Conservation (phyloP, 2,329 filamentous ascomycete genomes). For the Cercospora sp. region DNA sequence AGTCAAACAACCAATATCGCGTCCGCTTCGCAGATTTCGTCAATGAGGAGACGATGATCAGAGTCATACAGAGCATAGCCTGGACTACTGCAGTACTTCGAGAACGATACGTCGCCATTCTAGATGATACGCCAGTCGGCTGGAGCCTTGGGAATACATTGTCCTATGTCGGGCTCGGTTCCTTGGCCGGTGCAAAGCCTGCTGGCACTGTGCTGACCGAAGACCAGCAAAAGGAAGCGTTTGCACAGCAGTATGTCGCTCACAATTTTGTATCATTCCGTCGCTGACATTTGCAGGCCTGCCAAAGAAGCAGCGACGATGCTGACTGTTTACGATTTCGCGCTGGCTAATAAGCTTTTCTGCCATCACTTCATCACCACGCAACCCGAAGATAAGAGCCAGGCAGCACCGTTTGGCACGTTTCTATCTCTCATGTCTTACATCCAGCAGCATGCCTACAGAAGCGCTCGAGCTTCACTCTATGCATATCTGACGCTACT, state of each 20-base stretch:
- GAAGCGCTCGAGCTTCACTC: slow-evolving; percentile 72
- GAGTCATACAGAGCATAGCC: slow-evolving; percentile 76
- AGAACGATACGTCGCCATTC: slow-evolving; percentile 77
- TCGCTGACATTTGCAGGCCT: slow-evolving; percentile 59
- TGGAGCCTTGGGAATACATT: slow-evolving; percentile 84
- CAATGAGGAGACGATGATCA: slow-evolving; percentile 82
- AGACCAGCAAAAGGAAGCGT: slow-evolving; percentile 80
- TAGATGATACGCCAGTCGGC: slow-evolving; percentile 85
- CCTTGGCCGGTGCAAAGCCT: slow-evolving; percentile 65
- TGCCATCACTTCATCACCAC: slow-evolving; percentile 75
- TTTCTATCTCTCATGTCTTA: slow-evolving; percentile 91
- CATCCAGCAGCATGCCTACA: slow-evolving; percentile 87
- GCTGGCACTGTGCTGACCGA: slow-evolving; percentile 63
- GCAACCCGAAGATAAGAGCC: slow-evolving; percentile 25
- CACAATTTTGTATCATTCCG: neutral
- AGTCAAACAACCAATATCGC: slow-evolving; percentile 95
- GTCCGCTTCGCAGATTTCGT: slow-evolving; percentile 91
- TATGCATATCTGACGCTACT: slow-evolving; percentile 87
- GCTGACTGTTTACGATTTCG: slow-evolving; percentile 88
- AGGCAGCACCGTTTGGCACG: slow-evolving; percentile 64
- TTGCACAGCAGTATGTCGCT: slow-evolving; percentile 69
- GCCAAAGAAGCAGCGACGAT: slow-evolving; percentile 76
- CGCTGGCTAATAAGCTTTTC: slow-evolving; percentile 92
- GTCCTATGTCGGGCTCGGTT: slow-evolving; percentile 79
- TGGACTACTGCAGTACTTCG: slow-evolving; percentile 68